Evolutionary conservation across 345 rosid genomes (phyloP), one percentile per base, ranked within the genome.

Genomic region (Rubroshorea leprosula): DNA sequence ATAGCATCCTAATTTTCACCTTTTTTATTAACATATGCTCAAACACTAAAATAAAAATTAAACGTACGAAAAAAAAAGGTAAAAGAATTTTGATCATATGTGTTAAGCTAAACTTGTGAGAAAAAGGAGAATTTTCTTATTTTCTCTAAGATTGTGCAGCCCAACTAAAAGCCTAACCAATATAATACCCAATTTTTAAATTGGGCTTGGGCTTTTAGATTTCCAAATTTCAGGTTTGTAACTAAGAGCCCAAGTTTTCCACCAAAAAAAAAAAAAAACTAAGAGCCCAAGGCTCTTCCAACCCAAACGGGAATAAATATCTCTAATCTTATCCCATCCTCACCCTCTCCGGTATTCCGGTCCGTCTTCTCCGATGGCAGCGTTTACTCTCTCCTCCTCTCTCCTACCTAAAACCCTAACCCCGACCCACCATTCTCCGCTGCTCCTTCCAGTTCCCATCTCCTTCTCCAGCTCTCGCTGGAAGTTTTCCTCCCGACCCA

Each of bases 311-410:
- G 11, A 15, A 25, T 24, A 55, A 39, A 21, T 27, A 56, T 47
- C 48, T 20, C 26, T 13, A 29, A 46, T 51, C 57, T 59, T 22
- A 22, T n/a, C 69, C 8, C 49, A 35, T 26, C 58, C 15, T 50
- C 57, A 31, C 56, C 38, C 10, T 21, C 60, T 27, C 35, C 48
- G 5, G 6, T 16, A 18, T 57, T 27, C 35, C 48, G 5, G 6
- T 16, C 13, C 21, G 5, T 15, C 43, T 19, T 7, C 56, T 54
- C 23, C 71, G 61, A 84, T 82, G 96, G 87, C 89, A n/a, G 59
- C 84, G 51, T 68, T 74, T 51, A 58, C 83, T 5, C 49, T 72
- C 50, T 53, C 78, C 18, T 62, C 73, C 31, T 73, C 80, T 29
- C 73, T 79, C 31, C 67, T 72, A 53, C 72, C 70, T 47, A 67